Conservation (phyloP, 805 yeast species). For the Zygotorulaspora danielsina region DNA sequence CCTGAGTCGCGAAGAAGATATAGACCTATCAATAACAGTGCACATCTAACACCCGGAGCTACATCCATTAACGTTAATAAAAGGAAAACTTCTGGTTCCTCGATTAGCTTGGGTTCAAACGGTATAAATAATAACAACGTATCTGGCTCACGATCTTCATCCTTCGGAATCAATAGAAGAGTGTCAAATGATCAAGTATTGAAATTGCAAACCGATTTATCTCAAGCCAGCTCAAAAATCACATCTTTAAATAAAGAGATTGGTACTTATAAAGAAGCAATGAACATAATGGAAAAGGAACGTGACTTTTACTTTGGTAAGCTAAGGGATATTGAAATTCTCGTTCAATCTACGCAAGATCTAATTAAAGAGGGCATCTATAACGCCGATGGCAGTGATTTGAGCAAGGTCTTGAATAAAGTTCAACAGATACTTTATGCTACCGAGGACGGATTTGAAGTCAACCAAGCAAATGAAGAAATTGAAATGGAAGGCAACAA, state of each 20-base stretch:
- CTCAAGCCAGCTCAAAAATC: slow-evolving; percentile 42
- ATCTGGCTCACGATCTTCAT: slow-evolving; percentile 22
- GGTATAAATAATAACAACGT: slow-evolving; percentile 3
- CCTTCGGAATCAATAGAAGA: slow-evolving; percentile 24
- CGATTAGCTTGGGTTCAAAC: slow-evolving; percentile 4
- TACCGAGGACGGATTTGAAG: slow-evolving; percentile 79
- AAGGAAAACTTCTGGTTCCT: slow-evolving; percentile 20
- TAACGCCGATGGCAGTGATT: slow-evolving; percentile 30
- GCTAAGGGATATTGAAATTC: slow-evolving; percentile 79
- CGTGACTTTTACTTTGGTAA: slow-evolving; percentile 88
- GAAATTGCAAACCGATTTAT: slow-evolving; percentile 43
- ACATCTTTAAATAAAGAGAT: slow-evolving; percentile 41
- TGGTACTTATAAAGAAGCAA: slow-evolving; percentile 52
- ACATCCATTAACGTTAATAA: slow-evolving; percentile 23
- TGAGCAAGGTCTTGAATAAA: slow-evolving; percentile 48
- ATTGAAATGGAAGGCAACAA: slow-evolving; percentile 2
- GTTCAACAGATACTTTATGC: slow-evolving; percentile 74
- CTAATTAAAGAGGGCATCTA: slow-evolving; percentile 43
- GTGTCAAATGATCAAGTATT: slow-evolving; percentile 29
- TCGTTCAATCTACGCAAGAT: slow-evolving; percentile 61
- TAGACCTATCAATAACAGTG: slow-evolving; percentile 20
- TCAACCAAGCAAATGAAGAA: slow-evolving; percentile 34
- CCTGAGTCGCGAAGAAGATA: slow-evolving; percentile 54
- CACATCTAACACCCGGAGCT: slow-evolving; percentile 12
- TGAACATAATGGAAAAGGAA: slow-evolving; percentile 70